Conservation (phyloP, 2,329 filamentous ascomycete species). For the Alternaria novae-zelandiae region DNA sequence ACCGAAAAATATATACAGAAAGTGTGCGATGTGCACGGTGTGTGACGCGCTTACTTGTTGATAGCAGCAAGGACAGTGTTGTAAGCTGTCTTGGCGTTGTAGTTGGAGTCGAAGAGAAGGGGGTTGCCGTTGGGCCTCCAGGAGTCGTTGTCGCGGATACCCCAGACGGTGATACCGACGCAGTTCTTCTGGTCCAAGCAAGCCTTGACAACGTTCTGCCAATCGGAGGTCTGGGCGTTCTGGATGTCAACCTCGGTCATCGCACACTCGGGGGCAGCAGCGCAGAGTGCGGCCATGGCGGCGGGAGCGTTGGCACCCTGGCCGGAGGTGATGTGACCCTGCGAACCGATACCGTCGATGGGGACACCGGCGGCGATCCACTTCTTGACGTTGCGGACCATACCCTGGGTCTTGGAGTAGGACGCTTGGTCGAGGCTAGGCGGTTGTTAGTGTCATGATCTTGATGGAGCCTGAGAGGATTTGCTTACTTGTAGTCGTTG, state of each 20-base stretch:
- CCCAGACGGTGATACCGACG: conserved; percentile 72
- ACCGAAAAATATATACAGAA: conserved; percentile 5
- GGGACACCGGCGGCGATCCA: conserved; percentile 68
- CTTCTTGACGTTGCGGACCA: conserved; percentile 67
- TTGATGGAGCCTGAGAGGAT: neutral
- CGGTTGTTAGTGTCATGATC: conserved; percentile 9
- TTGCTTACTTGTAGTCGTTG: conserved; percentile 66
- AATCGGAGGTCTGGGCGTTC: conserved; percentile 63
- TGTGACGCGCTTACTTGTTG: conserved; percentile 10
- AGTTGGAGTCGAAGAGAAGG: conserved; percentile 54
- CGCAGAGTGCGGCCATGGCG: conserved; percentile 61
- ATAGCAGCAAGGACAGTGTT: conserved; percentile 40
- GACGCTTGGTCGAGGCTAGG: conserved; percentile 67
- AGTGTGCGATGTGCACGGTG: neutral
- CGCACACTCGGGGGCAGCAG: conserved; percentile 64
- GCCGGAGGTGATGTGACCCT: conserved; percentile 59
- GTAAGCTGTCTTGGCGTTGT: conserved; percentile 53
- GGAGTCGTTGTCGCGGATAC: conserved; percentile 54
- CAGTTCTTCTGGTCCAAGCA: conserved; percentile 67
- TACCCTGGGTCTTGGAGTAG: conserved; percentile 65
- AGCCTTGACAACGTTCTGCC: conserved; percentile 62
- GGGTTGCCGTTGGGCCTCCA: conserved; percentile 54
- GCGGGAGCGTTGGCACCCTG: conserved; percentile 55
- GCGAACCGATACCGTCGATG: conserved; percentile 65
- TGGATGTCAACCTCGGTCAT: conserved; percentile 74